phyloP scores from a whole-genome alignment of 495 filamentous ascomycete species.

The Lasiosphaeria hispida region DNA sequence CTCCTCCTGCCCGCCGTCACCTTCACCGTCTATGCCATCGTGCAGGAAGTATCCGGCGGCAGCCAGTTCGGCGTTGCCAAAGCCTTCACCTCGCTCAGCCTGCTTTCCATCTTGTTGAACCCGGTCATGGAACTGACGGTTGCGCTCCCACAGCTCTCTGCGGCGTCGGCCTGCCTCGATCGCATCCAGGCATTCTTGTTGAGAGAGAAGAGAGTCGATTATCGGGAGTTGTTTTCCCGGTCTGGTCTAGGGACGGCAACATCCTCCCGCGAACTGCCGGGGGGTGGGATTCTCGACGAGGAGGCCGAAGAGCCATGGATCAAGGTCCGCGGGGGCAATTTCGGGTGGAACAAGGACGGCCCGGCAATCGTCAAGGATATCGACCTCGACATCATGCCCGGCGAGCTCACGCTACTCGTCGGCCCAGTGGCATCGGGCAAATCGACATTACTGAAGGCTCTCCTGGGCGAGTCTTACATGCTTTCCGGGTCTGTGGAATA shows the following conservation, averaged over 20 bases:
- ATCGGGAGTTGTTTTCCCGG: background rate
- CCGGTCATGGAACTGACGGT: conserved; percentile 5
- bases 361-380: conserved; percentile 17
- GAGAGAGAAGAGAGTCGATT: background rate
- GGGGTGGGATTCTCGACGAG: background rate
- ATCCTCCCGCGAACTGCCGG: too few species aligned
- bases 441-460: conserved; percentile 46
- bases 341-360: background rate
- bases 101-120: conserved; percentile 11
- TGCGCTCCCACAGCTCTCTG: conserved; percentile 2
- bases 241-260: background rate
- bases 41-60: conserved; percentile 20
- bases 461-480: conserved; percentile 50
- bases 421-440: conserved; percentile 54
- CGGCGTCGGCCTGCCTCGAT: conserved; percentile 8
- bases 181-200: conserved; percentile 25
- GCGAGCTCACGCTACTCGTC: conserved; percentile 39
- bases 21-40: conserved; percentile 28
- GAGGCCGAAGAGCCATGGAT: too few species aligned
- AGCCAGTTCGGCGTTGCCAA: conserved; percentile 16
- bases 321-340: background rate
- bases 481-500: conserved; percentile 27
- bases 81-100: conserved; percentile 19
- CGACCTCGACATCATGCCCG: conserved; percentile 28
- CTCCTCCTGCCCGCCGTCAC: conserved; percentile 24